Conservation (phyloP, 805 yeast genomes). For the Barnettozyma siamensis region DNA sequence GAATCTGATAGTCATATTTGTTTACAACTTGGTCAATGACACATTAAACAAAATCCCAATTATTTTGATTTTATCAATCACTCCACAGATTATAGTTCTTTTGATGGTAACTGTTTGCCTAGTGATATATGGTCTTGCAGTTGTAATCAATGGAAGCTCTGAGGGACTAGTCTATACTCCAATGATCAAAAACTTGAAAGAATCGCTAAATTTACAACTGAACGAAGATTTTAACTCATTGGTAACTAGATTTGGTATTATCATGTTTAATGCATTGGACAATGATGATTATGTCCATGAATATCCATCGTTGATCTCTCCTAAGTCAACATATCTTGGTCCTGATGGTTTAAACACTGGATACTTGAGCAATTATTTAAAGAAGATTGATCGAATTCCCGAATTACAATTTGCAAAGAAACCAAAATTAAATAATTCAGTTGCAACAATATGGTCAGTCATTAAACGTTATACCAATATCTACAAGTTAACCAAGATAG, state of each 20-base stretch:
- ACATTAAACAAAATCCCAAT: constrained; percentile 45
- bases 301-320: constrained; percentile 40
- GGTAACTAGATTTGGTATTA: constrained; percentile 50
- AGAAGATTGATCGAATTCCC: constrained; percentile 22
- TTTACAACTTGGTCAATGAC: constrained; percentile 35
- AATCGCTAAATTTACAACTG: constrained; percentile 32
- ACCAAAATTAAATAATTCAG: neutral
- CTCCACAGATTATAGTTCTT: constrained; percentile 60
- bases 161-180: constrained; percentile 29
- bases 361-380: constrained; percentile 21
- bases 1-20: constrained; percentile 43
- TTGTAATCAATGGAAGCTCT: constrained; percentile 38
- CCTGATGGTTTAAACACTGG: constrained; percentile 17
- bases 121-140: constrained; percentile 52
- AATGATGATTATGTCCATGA: constrained; percentile 61
- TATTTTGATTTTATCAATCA: constrained; percentile 49
- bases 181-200: constrained; percentile 33
- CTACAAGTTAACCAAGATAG: constrained; percentile 8
- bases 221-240: constrained; percentile 66
- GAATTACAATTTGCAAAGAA: constrained; percentile 2
- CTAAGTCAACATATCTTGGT: constrained; percentile 53
- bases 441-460: constrained; percentile 10
- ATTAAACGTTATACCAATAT: constrained; percentile 11
- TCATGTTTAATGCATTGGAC: constrained; percentile 64
- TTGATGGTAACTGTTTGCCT: constrained; percentile 46